Evolutionary conservation across 2,329 filamentous ascomycete genomes (phyloP), one percentile per base, ranked within the genome.

Genomic region (Aspergillus sp.): DNA sequence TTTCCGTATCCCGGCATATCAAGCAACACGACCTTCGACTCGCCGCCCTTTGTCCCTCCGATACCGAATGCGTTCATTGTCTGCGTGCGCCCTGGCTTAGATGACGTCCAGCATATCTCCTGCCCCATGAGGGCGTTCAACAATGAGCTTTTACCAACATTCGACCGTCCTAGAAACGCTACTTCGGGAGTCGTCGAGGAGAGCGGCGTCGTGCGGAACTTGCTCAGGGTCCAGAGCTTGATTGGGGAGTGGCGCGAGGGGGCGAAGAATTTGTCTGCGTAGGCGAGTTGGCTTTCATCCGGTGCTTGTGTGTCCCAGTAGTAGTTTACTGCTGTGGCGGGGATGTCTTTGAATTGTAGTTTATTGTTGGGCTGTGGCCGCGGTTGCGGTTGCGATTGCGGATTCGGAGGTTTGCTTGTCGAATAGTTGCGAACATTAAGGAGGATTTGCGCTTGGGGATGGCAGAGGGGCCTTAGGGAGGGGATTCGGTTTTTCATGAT

Each of bases 1-100:
- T 85, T 82, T 4, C 89, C 89, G 69, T 91, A 91, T 0, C 89
- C 89, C 1, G 89, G 89, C 84, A 89, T 89, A 72, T 91, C 89
- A 19, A 91, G 79, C 36, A 91, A 80, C 0, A 87, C 82, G 28
- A 89, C 69, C 64, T 78, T 81, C 17, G 74, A 71, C 60, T 79
- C 72, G 55, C 78, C 75, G 8, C 72, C 74, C 57, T 74, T 80
- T 50, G 72, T 76, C n/a, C 78, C 77, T n/a, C 85, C 80, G 19
- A 89, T 79, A 2, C 83, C 84, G 71, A 87, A 90, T 0, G 85
- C 85, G 64, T 89, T 89, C 85, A 91, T 88, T 17, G 84, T 83
- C 62, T 80, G 80, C 5, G 88, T 91, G 49, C 84, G 79, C 0
- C 88, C 88, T 0, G 86, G 85, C 17, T 84, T 85, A 2, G 81